Conservation (phyloP, 257 asterid species). For the Ilex aquifolium region DNA sequence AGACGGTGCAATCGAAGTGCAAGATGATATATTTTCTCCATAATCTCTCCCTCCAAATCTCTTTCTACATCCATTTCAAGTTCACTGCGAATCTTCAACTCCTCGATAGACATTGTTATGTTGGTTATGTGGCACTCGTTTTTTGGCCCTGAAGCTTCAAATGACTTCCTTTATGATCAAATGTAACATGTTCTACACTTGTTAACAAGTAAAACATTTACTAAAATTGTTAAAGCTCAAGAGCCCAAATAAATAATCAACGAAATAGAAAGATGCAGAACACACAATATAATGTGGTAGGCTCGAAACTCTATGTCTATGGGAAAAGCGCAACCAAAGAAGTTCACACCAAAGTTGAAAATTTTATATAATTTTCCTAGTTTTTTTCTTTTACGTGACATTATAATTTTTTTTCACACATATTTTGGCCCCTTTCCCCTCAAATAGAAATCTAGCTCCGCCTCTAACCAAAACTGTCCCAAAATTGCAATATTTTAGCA, state of each 20-base stretch:
- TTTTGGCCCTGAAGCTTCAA: not conserved
- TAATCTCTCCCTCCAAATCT: constrained; percentile 56
- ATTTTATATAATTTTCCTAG: no score
- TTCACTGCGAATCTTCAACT: constrained; percentile 50
- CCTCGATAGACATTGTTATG: constrained; percentile 33
- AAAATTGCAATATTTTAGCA: no score
- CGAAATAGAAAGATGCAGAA: no score
- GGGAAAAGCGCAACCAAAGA: no score
- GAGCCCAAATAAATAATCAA: not conserved
- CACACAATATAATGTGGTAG: no score
- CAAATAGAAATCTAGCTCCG: no score
- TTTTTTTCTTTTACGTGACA: no score
- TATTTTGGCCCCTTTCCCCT: no score
- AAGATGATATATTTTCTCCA: constrained; percentile 49
- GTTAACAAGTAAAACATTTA: not conserved
- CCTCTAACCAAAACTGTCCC: no score
- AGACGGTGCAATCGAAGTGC: constrained; percentile 56
- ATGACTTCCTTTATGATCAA: not conserved
- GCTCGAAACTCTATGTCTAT: no score
- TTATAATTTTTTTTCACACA: no score
- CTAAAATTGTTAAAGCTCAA: not conserved
- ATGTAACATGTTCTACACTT: not conserved
- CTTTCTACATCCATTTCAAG: not conserved
- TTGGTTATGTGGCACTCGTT: not conserved
- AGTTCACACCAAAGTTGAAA: no score